These are phyloP conservation scores for Diplogelasinospora grovesii DNA, from an alignment of 495 filamentous ascomycete genomes.

Conservation along the genomic window DNA sequence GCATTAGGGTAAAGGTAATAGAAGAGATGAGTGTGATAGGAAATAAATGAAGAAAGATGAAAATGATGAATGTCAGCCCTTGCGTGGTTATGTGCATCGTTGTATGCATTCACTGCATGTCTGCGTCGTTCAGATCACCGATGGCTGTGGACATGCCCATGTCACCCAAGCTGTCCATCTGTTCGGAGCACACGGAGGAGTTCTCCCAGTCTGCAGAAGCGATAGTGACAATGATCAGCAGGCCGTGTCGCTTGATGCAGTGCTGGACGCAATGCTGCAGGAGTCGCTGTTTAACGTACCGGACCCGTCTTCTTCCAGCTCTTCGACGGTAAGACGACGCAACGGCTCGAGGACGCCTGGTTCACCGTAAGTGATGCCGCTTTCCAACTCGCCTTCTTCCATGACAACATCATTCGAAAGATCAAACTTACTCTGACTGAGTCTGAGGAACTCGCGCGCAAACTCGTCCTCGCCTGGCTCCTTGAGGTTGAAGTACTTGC, in stretches of 20 bases:
- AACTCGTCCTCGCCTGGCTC: conserved; percentile 31
- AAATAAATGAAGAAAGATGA: no score
- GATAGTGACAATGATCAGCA: conserved; percentile 21
- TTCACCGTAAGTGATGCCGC: conserved; percentile 13
- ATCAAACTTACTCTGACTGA: conserved; percentile 34
- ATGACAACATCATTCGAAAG: not conserved
- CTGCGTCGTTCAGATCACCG: conserved; percentile 23
- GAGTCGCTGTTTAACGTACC: conserved; percentile 44
- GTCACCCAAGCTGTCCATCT: conserved; percentile 30
- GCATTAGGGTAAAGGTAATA: no score
- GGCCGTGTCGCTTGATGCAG: conserved; percentile 35
- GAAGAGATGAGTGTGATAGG: no score
- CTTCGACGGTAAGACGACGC: conserved; percentile 38
- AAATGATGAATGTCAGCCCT: no score
- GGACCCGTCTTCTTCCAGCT: conserved; percentile 49
- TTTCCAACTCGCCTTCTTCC: not conserved
- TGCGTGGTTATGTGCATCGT: no score
- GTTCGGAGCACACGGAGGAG: conserved; percentile 36
- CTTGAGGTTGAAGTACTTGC: conserved; percentile 31
- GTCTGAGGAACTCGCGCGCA: conserved; percentile 29
- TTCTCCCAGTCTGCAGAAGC: conserved; percentile 36
- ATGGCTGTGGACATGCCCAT: conserved; percentile 30
- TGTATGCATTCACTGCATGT: not conserved
- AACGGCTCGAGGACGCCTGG: conserved; percentile 38
- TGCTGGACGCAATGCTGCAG: conserved; percentile 31